A percentile compares a stretch with the other conserved stretches of the same genome.
These are phyloP conservation scores for Naematelia encephala DNA, from an alignment of 768 basidiomycete genomes.

Conservation along the genomic window DNA sequence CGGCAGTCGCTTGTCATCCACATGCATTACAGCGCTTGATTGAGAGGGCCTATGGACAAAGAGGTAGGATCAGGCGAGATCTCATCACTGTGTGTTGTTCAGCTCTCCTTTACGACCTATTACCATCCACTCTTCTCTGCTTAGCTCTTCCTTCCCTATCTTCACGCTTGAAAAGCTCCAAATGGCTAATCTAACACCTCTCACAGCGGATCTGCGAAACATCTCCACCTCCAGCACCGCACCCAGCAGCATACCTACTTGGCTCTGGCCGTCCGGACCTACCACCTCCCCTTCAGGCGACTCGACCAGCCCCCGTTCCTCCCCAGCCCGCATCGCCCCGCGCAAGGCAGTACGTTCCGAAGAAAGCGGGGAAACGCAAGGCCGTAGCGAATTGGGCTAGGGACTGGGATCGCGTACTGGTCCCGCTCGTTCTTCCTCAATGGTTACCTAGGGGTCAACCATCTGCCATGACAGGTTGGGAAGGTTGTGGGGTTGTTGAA, in stretches of 20 bases:
- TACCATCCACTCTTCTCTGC: background rate
- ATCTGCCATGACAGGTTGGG: slow-evolving; percentile 29
- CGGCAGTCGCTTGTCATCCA: slow-evolving; percentile 37
- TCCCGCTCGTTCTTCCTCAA: slow-evolving; percentile 23
- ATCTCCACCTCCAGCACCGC: background rate
- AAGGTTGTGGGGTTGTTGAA: slow-evolving; percentile 16
- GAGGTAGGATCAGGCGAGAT: slow-evolving; percentile 22
- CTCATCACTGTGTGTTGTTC: slow-evolving; percentile 22
- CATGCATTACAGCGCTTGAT: slow-evolving; percentile 36
- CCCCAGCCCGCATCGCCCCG: slow-evolving; percentile 7
- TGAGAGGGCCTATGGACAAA: slow-evolving; percentile 31
- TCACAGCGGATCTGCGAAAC: slow-evolving; percentile 1
- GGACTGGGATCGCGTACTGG: slow-evolving; percentile 17
- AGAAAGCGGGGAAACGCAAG: slow-evolving; percentile 1
- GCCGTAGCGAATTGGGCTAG: background rate
- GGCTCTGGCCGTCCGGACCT: slow-evolving; percentile 5
- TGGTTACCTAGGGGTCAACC: background rate
- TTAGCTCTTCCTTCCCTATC: background rate
- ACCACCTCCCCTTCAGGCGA: slow-evolving; percentile 23
- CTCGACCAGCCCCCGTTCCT: slow-evolving; percentile 11
- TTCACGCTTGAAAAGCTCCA: background rate
- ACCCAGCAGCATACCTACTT: background rate
- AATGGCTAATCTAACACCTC: background rate
- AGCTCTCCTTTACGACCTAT: background rate
- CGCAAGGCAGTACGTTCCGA: slow-evolving; percentile 11